Conservation (phyloP, 345 rosid genomes). For the Eucalyptus regnans region DNA sequence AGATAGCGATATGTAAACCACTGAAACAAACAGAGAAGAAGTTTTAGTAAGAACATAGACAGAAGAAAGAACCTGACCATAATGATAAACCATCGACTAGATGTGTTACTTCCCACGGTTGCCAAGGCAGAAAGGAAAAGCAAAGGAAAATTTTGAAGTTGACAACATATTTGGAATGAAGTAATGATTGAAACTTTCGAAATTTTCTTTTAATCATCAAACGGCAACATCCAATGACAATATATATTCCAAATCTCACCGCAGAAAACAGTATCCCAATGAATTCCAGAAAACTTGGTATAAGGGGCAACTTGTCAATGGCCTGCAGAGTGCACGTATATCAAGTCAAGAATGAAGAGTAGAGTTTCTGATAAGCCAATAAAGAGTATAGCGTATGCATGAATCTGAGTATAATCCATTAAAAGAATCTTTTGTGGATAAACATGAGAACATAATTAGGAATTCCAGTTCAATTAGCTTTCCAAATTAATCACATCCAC, state of each 20-base stretch:
- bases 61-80: background rate
- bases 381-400: background rate
- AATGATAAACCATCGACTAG: background rate
- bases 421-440: background rate
- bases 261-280: conserved; percentile 67
- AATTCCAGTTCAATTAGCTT: background rate
- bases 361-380: background rate
- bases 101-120: background rate
- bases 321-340: conserved; percentile 16
- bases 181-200: background rate
- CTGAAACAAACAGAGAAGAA: conserved; percentile 22
- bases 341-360: background rate
- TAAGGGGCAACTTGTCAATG: conserved; percentile 67
- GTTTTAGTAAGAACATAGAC: conserved; percentile 1
- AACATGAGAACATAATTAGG: background rate
- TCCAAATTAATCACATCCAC: background rate
- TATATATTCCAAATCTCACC: conserved; percentile 23
- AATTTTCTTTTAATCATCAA: background rate
- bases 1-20: conserved; percentile 92
- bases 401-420: background rate
- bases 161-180: background rate
- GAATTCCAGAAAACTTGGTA: conserved; percentile 57
- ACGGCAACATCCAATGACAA: background rate
- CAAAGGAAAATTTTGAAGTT: background rate
- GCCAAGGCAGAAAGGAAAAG: background rate